Percentiles rank a stretch among this genome's conserved stretches.
Evolutionary conservation across 306 rosid species (phyloP).

Genomic region (Quillaja saponaria): DNA sequence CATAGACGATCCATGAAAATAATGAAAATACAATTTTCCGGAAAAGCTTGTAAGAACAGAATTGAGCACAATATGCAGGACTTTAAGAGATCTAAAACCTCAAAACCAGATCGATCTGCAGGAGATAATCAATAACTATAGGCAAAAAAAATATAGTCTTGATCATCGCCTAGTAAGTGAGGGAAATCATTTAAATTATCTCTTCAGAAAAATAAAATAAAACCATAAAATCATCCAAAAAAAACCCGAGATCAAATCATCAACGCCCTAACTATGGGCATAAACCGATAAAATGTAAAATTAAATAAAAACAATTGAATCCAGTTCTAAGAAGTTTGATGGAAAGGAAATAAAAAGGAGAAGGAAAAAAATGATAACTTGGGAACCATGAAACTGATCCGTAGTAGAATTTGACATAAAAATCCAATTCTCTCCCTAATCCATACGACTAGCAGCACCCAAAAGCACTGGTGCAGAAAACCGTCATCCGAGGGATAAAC

Average conservation of each 20-base stretch:
- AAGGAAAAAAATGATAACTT: conserved; percentile 18
- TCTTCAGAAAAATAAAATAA: background rate
- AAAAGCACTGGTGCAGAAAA: conserved; percentile 23
- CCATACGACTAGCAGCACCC: conserved; percentile 24
- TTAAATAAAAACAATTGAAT: conserved; percentile 18
- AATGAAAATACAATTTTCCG: conserved; percentile 21
- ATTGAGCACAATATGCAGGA: conserved; percentile 21
- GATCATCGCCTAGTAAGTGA: conserved; percentile 16
- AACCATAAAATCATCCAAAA: conserved; percentile 7
- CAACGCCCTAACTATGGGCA: conserved; percentile 26
- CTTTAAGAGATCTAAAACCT: conserved; percentile 42
- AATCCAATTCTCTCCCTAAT: conserved; percentile 7
- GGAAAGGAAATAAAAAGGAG: conserved; percentile 13
- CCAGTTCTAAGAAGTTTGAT: background rate
- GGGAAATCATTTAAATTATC: background rate
- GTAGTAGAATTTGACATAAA: conserved; percentile 19
- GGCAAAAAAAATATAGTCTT: background rate
- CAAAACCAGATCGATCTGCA: conserved; percentile 30
- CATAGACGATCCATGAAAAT: conserved; percentile 13
- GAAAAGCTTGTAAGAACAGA: conserved; percentile 19
- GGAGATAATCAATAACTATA: conserved; percentile 23
- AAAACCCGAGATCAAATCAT: conserved; percentile 53
- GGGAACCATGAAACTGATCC: conserved; percentile 16
- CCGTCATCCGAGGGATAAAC: conserved; percentile 41
- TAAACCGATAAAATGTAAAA: conserved; percentile 3